Evolutionary conservation across 2,329 filamentous ascomycete species (phyloP), one percentile per base, ranked within the genome.

Genomic region (Cyphellophora europaea): DNA sequence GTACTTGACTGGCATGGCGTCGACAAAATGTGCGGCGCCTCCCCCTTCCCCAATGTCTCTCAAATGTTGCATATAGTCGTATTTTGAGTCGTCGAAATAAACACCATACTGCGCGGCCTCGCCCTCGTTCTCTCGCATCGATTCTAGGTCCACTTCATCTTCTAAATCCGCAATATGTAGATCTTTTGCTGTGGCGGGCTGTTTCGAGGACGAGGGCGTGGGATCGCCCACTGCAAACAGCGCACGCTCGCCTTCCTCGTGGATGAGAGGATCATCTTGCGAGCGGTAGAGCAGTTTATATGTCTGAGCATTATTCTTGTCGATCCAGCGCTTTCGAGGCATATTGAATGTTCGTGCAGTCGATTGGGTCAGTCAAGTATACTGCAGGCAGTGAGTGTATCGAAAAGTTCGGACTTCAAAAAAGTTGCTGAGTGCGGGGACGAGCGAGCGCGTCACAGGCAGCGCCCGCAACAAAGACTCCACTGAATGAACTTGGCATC

Each of bases 51-150:
- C 79, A n/a, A 98, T 65, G 50, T 96, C 91, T 36, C 87, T 82
- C 71, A 98, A 67, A 61, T 98, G 91, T 61, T 98, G 91, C 91
- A 98, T 98, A 65, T 98, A 98, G 61, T 98, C 91, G 62, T 98
- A 98, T 53, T 85, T 75, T 45, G 84, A 82, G 62, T 98, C 91
- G 61, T 98, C 93, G 59, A 73, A 98, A 68, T 83, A 98, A 45
- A 98, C 76, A 45, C 91, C 91, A 61, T 95, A 77, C 57, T 83
- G 84, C 48, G 93, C 91, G 6, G 93, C 91, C 63, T 98, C 88
- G 50, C 93, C 93, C 61, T 98, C 91, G 58, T 98, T 96, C 37
- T 76, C 73, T 49, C 88, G 79, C 46, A 94, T 77, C 41, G 63
- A 63, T 27, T 69, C 66, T 19, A 72, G 66, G 2, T 82, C 82